Conservation (phyloP, 352 stramenopile genomes). For the Saprolegnia parasitica region DNA sequence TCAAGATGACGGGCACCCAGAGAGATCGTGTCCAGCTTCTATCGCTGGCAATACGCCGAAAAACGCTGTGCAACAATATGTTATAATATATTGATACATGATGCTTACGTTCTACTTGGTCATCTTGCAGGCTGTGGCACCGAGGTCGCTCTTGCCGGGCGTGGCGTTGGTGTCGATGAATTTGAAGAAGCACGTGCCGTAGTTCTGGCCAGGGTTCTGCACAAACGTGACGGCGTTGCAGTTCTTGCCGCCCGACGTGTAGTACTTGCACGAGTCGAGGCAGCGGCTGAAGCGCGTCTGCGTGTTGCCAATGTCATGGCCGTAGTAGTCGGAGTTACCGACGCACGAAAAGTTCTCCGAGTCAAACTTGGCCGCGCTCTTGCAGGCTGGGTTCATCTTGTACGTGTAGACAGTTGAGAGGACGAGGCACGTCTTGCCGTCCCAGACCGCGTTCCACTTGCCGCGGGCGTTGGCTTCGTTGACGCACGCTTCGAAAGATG, state of each 20-base stretch:
- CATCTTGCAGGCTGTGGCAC: not conserved
- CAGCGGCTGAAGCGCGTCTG: not conserved
- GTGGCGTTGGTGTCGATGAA: not conserved
- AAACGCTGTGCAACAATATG: too few species aligned
- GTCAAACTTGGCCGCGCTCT: not conserved
- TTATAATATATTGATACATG: not conserved
- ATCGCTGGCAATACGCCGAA: too few species aligned
- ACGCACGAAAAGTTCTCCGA: not conserved
- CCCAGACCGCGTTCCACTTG: not conserved
- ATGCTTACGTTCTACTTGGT: not conserved
- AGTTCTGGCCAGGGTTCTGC: not conserved
- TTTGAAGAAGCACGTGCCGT: not conserved
- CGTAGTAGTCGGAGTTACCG: not conserved
- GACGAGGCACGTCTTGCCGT: not conserved
- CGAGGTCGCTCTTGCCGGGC: not conserved
- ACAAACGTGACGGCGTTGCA: not conserved
- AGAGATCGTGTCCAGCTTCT: too few species aligned
- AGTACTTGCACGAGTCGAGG: conserved; percentile 1
- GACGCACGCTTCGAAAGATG: not conserved
- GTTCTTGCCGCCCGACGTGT: not conserved
- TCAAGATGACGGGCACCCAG: too few species aligned
- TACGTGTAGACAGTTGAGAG: not conserved
- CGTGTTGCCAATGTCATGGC: not conserved
- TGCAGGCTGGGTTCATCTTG: not conserved
- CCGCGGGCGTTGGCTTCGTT: not conserved